Base-by-base conservation (phyloP, 495 filamentous ascomycete species). In the Cenococcum geophilum region DNA sequence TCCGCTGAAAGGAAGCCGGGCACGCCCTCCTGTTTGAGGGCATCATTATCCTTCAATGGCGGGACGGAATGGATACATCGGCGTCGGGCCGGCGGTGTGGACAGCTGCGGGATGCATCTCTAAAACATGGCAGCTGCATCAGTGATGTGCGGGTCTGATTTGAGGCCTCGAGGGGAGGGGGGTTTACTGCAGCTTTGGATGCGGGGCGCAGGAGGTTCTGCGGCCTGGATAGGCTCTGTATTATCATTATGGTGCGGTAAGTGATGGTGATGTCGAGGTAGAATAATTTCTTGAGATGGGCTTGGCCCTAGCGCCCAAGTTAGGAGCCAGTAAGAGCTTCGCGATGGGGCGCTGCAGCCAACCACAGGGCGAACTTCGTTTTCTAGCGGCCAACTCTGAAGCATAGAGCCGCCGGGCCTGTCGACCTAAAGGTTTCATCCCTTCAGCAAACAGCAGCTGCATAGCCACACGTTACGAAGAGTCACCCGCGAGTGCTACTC, bases 1-100 rank as follows among this genome's bases (percentile, higher is more conserved):
- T 76, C 75, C 1, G 80, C 74, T 0, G 84, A 83, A 55, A 95
- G 75, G 48, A 96, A 77, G 8, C 81, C 82, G 16, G 82, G 79
- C 10, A 95, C 76, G 50, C 87, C 89, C 61, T 88, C 64, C 57
- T 80, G 63, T 49, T 74, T 70, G 62, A 81, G 84, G 34, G 69
- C 53, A 6, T 69, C 59, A 36, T 84, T 73, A 69, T 88, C 79
- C 9, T 75, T 70, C 67, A 95, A 80, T 48, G 70, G 60, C 9
- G 87, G 87, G 22, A 90, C 72, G 25, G 69, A 59, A 62, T 92
- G 88, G 16, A 71, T 25, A 11, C 64, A 69, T 55, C 80, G 76
- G 20, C 68, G 68, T 57, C 69, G 66, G 18, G 59, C 48, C 21
- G 27, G 36, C 25, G 54, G 55, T 45, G 61, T 22, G 25, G 66